These are phyloP conservation scores for Leccinum griseonigrum DNA, from an alignment of 1,284 basidiomycete genomes.

Conservation along the genomic window DNA sequence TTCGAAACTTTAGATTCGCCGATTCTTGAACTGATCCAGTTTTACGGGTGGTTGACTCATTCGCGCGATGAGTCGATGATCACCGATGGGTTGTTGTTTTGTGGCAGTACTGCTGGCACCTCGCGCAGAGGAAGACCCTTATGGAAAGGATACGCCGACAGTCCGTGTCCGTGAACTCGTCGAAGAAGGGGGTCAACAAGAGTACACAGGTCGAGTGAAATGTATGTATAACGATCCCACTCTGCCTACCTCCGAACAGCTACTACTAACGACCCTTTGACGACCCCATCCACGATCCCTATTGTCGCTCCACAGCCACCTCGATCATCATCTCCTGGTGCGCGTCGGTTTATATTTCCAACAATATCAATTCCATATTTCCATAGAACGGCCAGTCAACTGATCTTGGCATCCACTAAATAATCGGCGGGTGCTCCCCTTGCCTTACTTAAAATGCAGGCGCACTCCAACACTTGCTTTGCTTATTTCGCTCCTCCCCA, in stretches of 20 bases:
- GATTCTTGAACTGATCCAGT: slow-evolving; percentile 9
- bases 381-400: slow-evolving; percentile 29
- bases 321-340: slow-evolving; percentile 32
- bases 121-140: slow-evolving; percentile 28
- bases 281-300: slow-evolving; percentile 21
- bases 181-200: slow-evolving; percentile 29
- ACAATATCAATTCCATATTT: slow-evolving; percentile 36
- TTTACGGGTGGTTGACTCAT: slow-evolving; percentile 11
- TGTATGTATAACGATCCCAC: background rate
- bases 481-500: slow-evolving; percentile 25
- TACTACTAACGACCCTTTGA: slow-evolving; percentile 27
- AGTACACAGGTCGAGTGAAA: slow-evolving; percentile 27
- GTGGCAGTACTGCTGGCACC: slow-evolving; percentile 28
- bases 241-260: background rate
- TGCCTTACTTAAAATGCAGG: slow-evolving; percentile 32
- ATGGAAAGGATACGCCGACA: slow-evolving; percentile 32
- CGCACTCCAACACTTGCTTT: slow-evolving; percentile 20
- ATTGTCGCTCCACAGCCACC: slow-evolving; percentile 33
- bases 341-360: slow-evolving; percentile 37
- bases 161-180: slow-evolving; percentile 23
- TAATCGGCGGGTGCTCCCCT: slow-evolving; percentile 14
- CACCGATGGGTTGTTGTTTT: slow-evolving; percentile 18
- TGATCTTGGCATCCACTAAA: slow-evolving; percentile 22
- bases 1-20: slow-evolving; percentile 35
- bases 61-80: slow-evolving; percentile 30